Conservation (phyloP, 805 yeast genomes). For the Sungouiozyma ichnusensis region DNA sequence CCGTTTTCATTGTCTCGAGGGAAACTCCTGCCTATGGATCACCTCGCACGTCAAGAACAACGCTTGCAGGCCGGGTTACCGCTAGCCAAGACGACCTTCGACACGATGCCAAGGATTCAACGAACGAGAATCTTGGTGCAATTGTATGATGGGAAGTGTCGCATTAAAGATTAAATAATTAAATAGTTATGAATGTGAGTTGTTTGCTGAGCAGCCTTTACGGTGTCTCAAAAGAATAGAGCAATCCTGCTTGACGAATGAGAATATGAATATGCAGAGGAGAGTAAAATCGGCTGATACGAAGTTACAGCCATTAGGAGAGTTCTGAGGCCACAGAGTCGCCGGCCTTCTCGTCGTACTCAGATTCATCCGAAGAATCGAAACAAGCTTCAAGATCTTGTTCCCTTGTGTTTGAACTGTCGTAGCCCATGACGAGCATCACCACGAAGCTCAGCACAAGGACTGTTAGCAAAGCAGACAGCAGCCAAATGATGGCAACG, state of each 20-base stretch:
- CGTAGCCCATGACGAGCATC: not conserved
- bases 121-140: too few species aligned
- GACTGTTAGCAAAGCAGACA: not conserved
- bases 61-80: too few species aligned
- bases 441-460: not conserved
- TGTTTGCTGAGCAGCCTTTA: not conserved
- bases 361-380: not conserved
- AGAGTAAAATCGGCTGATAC: not conserved
- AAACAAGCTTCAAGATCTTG: not conserved
- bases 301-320: not conserved
- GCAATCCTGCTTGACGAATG: not conserved
- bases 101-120: too few species aligned
- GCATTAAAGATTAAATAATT: not conserved
- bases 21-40: too few species aligned
- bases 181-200: not conserved
- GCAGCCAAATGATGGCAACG: not conserved
- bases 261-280: not conserved
- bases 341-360: not conserved
- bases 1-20: too few species aligned
- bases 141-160: not conserved
- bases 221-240: not conserved
- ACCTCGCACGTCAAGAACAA: too few species aligned
- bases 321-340: not conserved
- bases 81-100: too few species aligned
- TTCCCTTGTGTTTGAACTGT: not conserved